These are phyloP conservation scores for Clavariopsis aquatica DNA, from an alignment of 495 filamentous ascomycete species.

Conservation along the genomic window DNA sequence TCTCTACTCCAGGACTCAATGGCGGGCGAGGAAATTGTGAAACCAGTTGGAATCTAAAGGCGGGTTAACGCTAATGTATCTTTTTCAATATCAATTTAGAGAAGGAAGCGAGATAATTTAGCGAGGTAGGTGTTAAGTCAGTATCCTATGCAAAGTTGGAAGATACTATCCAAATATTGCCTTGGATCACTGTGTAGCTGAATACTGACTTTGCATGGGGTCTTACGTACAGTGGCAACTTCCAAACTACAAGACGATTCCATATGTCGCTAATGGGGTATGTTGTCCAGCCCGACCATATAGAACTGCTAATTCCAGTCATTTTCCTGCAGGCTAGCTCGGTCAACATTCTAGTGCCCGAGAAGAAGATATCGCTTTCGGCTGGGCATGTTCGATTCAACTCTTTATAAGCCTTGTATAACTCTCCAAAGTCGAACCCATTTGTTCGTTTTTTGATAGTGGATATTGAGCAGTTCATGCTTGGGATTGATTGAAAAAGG, in stretches of 20 bases:
- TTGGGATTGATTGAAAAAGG: neutral
- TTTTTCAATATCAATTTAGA: too few species aligned
- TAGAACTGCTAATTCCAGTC: constrained; percentile 5
- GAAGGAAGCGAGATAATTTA: too few species aligned
- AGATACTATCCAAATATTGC: too few species aligned
- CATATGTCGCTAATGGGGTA: constrained; percentile 14
- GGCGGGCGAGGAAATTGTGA: constrained; percentile 20
- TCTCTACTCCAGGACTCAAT: constrained; percentile 7
- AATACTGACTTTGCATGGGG: too few species aligned
- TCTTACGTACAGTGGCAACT: constrained; percentile 13
- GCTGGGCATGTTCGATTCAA: constrained; percentile 10
- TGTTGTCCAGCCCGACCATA: constrained; percentile 14
- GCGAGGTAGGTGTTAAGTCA: too few species aligned
- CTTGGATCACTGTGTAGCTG: too few species aligned
- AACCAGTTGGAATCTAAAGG: constrained; percentile 21
- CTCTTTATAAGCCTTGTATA: neutral
- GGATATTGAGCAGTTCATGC: neutral
- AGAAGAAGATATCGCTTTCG: constrained; percentile 16
- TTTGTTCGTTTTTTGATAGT: constrained; percentile 15
- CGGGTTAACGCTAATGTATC: too few species aligned
- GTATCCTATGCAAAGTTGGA: too few species aligned
- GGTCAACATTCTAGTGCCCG: constrained; percentile 10
- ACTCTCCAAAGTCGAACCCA: constrained; percentile 10
- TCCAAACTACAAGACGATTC: constrained; percentile 19
- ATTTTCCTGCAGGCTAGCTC: constrained; percentile 4